phyloP scores from a whole-genome alignment of 108 stramenopile genomes.

The Cyclotella choctawhatcheeana region DNA sequence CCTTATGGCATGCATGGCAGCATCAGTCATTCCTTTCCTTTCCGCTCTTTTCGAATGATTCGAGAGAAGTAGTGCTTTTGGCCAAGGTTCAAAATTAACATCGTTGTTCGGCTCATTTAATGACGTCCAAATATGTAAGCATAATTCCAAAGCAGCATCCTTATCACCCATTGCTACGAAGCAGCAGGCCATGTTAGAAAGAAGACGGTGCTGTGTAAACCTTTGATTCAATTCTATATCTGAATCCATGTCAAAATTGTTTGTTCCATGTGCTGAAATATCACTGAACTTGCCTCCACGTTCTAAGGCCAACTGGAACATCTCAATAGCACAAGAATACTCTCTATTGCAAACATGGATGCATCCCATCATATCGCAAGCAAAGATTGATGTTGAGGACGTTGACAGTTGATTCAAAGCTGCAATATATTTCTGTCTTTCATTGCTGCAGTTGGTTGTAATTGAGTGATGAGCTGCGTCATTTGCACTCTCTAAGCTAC shows the following conservation, averaged over 20 bases:
- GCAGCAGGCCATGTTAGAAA: conserved; percentile 46
- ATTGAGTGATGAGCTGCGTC: neutral
- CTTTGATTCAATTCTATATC: conserved; percentile 28
- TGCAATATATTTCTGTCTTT: neutral
- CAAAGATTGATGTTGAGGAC: conserved; percentile 38
- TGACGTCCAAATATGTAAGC: conserved; percentile 37
- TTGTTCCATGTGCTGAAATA: no score
- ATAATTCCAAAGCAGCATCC: conserved; percentile 38
- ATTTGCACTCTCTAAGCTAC: conserved; percentile 34
- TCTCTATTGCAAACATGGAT: conserved; percentile 33
- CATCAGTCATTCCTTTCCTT: neutral
- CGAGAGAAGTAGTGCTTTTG: conserved; percentile 25
- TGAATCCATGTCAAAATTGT: conserved; percentile 18
- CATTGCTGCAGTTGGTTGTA: neutral
- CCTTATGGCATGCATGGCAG: neutral
- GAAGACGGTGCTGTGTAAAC: conserved; percentile 27
- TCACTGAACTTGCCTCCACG: conserved; percentile 3
- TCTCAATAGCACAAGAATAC: conserved; percentile 28
- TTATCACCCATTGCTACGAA: conserved; percentile 46
- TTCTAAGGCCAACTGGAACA: conserved; percentile 43
- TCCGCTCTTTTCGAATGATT: conserved; percentile 7
- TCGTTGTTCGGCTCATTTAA: conserved; percentile 1
- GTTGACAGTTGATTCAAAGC: conserved; percentile 29
- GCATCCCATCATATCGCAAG: conserved; percentile 43
- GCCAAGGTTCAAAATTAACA: neutral